phyloP scores from a whole-genome alignment of 805 yeast genomes.

The Wickerhamomyces xylosicus region DNA sequence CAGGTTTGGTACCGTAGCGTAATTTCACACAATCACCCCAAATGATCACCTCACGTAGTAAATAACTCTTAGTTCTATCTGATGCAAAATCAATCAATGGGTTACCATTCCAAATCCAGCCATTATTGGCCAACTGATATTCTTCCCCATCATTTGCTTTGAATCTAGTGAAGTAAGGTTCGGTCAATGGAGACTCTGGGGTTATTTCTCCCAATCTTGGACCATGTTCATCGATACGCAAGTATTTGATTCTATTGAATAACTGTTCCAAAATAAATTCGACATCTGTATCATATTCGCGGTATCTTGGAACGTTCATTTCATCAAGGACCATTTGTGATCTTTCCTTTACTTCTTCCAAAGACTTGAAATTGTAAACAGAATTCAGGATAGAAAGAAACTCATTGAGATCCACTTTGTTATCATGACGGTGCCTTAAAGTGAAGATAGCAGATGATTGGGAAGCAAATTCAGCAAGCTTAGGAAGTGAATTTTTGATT shows the following conservation, averaged over 20 bases:
- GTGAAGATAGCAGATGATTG: constrained; percentile 27
- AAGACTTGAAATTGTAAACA: constrained; percentile 17
- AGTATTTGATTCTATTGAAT: constrained; percentile 63
- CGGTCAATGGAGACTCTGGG: constrained; percentile 53
- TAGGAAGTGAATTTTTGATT: constrained; percentile 26
- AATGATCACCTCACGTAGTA: constrained; percentile 85
- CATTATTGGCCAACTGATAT: constrained; percentile 83
- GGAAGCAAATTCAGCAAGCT: constrained; percentile 39
- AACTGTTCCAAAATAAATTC: constrained; percentile 57
- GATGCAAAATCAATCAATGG: constrained; percentile 94
- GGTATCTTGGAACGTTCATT: constrained; percentile 64
- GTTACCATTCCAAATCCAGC: constrained; percentile 98
- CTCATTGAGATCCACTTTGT: constrained; percentile 37
- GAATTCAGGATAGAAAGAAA: constrained; percentile 43
- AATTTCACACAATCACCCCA: constrained; percentile 98
- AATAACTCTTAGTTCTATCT: constrained; percentile 61
- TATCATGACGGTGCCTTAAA: constrained; percentile 39
- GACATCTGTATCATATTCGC: constrained; percentile 65
- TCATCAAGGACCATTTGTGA: constrained; percentile 59
- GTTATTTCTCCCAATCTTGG: constrained; percentile 68
- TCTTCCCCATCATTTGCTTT: constrained; percentile 37
- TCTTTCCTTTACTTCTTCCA: constrained; percentile 23
- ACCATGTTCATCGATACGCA: constrained; percentile 72
- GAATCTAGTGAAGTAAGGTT: constrained; percentile 81
- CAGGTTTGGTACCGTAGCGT: constrained; percentile 67